A percentile compares a stretch with the other conserved stretches of the same genome.
Evolutionary conservation across 805 yeast species (phyloP).

Genomic region (Kodamaea fukazawae): DNA sequence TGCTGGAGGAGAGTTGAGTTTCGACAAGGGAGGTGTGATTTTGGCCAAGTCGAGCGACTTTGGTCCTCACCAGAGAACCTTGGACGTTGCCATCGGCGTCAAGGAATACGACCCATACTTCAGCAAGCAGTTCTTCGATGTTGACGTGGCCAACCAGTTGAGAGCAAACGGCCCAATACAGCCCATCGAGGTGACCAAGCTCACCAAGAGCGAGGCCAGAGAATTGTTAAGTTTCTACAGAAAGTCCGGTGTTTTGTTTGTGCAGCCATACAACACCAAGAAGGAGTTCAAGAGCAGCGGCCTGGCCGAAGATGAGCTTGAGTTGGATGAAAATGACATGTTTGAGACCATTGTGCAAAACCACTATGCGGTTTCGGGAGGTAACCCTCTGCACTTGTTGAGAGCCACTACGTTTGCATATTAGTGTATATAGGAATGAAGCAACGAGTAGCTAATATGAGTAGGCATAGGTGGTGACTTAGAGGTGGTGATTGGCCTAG

Average conservation of each 20-base stretch:
- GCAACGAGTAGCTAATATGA: not conserved
- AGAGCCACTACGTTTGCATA: conserved; percentile 27
- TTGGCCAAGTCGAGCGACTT: conserved; percentile 60
- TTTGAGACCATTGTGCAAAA: conserved; percentile 29
- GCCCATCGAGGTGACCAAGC: conserved; percentile 23
- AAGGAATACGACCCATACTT: conserved; percentile 56
- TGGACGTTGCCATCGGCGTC: conserved; percentile 57
- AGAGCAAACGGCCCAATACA: conserved; percentile 32
- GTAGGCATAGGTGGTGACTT: not conserved
- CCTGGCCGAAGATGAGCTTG: conserved; percentile 11
- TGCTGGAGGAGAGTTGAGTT: conserved; percentile 50
- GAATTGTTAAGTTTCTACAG: conserved; percentile 32
- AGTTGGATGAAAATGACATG: conserved; percentile 23
- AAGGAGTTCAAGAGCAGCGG: conserved; percentile 14
- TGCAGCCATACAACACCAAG: conserved; percentile 33
- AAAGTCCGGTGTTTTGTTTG: conserved; percentile 30
- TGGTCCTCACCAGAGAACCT: conserved; percentile 45
- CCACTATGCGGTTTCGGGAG: conserved; percentile 34
- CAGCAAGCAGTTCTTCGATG: conserved; percentile 48
- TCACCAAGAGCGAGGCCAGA: conserved; percentile 30
- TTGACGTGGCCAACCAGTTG: conserved; percentile 50
- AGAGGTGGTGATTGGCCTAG: not conserved
- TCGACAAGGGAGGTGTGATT: conserved; percentile 62
- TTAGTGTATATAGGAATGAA: conserved; percentile 5
- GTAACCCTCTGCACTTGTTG: conserved; percentile 39